phyloP scores from a whole-genome alignment of 2,329 filamentous ascomycete species.

The Pyrenochaeta sp. region DNA sequence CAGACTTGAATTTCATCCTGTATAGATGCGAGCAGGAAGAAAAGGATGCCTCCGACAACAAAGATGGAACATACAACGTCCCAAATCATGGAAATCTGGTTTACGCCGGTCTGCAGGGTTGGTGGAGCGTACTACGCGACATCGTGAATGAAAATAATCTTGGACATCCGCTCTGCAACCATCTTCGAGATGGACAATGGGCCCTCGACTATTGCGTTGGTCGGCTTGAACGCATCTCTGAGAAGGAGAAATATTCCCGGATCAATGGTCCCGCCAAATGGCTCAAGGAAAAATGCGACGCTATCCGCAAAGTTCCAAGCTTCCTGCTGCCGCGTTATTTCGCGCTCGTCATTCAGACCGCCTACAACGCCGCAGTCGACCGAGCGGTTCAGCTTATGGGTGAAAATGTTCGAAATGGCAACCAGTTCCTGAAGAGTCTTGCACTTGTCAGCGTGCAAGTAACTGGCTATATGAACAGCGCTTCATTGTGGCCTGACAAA shows the following conservation, averaged over 20 bases:
- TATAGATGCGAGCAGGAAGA: constrained; percentile 94
- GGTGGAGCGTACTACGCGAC: constrained; percentile 90
- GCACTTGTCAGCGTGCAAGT: constrained; percentile 93
- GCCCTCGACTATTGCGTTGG: constrained; percentile 86
- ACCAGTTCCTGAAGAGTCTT: constrained; percentile 87
- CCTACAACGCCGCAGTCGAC: constrained; percentile 84
- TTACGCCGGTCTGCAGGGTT: constrained; percentile 97
- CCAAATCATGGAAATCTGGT: constrained; percentile 85
- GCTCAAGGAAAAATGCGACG: constrained; percentile 85
- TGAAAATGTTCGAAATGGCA: constrained; percentile 77
- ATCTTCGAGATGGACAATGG: constrained; percentile 91
- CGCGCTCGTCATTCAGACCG: constrained; percentile 84
- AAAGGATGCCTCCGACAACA: constrained; percentile 77
- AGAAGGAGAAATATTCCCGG: constrained; percentile 67
- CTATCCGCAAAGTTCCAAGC: constrained; percentile 82
- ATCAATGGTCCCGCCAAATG: constrained; percentile 75
- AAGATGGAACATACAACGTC: constrained; percentile 88
- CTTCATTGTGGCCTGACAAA: constrained; percentile 87
- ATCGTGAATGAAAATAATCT: constrained; percentile 90
- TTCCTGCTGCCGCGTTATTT: constrained; percentile 95
- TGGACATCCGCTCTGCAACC: constrained; percentile 91
- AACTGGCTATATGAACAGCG: constrained; percentile 87
- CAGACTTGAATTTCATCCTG: constrained; percentile 89
- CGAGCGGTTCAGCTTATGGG: constrained; percentile 81
- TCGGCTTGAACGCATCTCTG: constrained; percentile 76